Percentiles rank a stretch among this genome's conserved stretches.
These are phyloP conservation scores for Nasturtium officinale DNA, from an alignment of 345 rosid species.

Conservation along the genomic window DNA sequence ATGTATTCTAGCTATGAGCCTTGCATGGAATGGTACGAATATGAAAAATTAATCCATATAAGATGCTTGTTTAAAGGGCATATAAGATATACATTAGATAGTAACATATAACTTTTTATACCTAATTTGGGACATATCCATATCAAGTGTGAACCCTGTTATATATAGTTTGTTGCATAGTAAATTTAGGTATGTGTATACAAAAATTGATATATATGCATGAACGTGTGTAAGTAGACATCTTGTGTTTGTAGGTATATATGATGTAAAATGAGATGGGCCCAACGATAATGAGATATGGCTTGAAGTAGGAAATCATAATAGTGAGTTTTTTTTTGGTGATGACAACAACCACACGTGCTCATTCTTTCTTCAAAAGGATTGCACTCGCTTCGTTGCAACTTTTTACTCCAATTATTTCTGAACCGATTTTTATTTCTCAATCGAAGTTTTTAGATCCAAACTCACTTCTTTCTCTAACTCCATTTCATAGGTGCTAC, in stretches of 20 bases:
- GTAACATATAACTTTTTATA: neutral
- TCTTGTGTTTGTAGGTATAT: conserved; percentile 35
- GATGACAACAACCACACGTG: conserved; percentile 44
- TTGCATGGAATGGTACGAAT: no score
- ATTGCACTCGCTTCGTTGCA: conserved; percentile 29
- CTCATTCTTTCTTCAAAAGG: conserved; percentile 38
- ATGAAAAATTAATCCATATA: no score
- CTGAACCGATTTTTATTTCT: neutral
- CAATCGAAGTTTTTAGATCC: neutral
- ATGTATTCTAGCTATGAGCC: neutral
- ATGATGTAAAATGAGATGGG: conserved; percentile 39
- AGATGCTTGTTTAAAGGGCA: no score
- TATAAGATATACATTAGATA: neutral
- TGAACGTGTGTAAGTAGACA: conserved; percentile 36
- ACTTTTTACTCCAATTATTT: conserved; percentile 29
- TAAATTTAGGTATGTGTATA: conserved; percentile 1
- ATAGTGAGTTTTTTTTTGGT: conserved; percentile 30
- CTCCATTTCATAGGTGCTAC: neutral
- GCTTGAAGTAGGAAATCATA: conserved; percentile 37
- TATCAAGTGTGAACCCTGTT: conserved; percentile 33
- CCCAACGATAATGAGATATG: conserved; percentile 33
- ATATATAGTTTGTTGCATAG: conserved; percentile 15
- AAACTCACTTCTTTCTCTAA: neutral
- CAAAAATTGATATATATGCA: conserved; percentile 28
- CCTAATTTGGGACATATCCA: conserved; percentile 23